Evolutionary conservation across 306 rosid species (phyloP), one percentile per base, ranked within the genome.

Genomic region (Prunus kanzakura): DNA sequence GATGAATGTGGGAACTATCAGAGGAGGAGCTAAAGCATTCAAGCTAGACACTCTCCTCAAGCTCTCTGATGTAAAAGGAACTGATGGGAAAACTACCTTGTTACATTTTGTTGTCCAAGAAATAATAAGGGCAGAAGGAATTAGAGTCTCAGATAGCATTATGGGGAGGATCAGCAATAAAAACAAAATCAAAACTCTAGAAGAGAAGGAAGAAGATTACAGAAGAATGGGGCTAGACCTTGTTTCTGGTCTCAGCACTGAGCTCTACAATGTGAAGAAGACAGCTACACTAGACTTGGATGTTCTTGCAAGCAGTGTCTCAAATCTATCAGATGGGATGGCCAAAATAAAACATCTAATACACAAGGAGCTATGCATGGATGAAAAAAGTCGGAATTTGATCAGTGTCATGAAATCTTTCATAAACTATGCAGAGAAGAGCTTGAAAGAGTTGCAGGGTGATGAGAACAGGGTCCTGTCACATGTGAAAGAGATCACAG

Each of bases 101-200:
- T 96, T 96, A 81, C 99, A 96, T 79, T 96, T 96, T 20, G 99
- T 96, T 0, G 99, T 96, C 9, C 97, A 96, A 75, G 99, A 96
- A 69, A 92, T 95, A 11, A 83, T 90, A 25, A 86, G 97, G 3
- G 77, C 93, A 0, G 99, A 95, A 80, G 97, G 97, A 30, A 83
- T 92, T 3, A 73, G 90, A 79, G 97, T 90, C 29, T 89, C 99
- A 0, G 93, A 89, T 1, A 95, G 98, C 93, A 95, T 95, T 9
- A 92, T 92, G 98, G 98, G 98, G 41, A 90, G 85, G 71, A 92
- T 95, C 71, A 85, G 86, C 86, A 91, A 86, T 75, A 86, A 75
- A 73, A 92, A 75, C 63, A 90, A 82, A 74, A 77, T 38, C 79
- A 77, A 82, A 79, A 84, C 93, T 0, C 83, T 79, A 15, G 96